Percentiles rank a stretch among this genome's conserved stretches.
Conservation (phyloP, 768 basidiomycete species). For the Hebeloma cylindrosporum region DNA sequence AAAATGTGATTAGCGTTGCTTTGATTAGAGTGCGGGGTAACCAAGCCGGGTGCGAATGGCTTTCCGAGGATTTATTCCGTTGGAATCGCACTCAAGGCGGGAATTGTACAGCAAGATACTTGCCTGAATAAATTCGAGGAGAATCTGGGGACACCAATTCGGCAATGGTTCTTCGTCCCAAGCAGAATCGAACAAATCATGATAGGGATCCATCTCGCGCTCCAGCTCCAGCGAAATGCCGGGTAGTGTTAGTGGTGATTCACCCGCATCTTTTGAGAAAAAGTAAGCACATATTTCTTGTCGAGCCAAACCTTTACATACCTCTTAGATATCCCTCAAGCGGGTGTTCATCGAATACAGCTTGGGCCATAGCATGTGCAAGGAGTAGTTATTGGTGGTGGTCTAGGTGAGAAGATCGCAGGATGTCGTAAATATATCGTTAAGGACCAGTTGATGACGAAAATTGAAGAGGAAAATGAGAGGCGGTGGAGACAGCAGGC, state of each 20-base stretch:
- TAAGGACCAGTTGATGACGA: slow-evolving; percentile 6
- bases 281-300: slow-evolving; percentile 5
- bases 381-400: slow-evolving; percentile 4
- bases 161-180: slow-evolving; percentile 26
- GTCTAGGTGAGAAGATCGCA: slow-evolving; percentile 2
- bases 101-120: slow-evolving; percentile 19
- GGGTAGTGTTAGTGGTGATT: slow-evolving; percentile 55
- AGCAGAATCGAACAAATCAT: slow-evolving; percentile 26
- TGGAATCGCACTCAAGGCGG: too few species aligned
- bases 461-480: slow-evolving; percentile 13
- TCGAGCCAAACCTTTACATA: slow-evolving; percentile 27
- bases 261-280: slow-evolving; percentile 52
- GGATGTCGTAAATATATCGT: slow-evolving; percentile 25
- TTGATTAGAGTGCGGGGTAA: slow-evolving; percentile 10
- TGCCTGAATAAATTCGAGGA: slow-evolving; percentile 41
- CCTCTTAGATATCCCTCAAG: slow-evolving; percentile 72
- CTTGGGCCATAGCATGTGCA: slow-evolving; percentile 62
- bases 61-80: too few species aligned
- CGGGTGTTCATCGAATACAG: slow-evolving; percentile 76
- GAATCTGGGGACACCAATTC: slow-evolving; percentile 39
- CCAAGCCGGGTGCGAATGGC: background rate
- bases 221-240: slow-evolving; percentile 46
- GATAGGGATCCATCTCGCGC: slow-evolving; percentile 37
- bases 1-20: slow-evolving; percentile 13
- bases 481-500: slow-evolving; percentile 10